Base-by-base conservation (phyloP, 257 asterid species). In the Ophiorrhiza pumila region DNA sequence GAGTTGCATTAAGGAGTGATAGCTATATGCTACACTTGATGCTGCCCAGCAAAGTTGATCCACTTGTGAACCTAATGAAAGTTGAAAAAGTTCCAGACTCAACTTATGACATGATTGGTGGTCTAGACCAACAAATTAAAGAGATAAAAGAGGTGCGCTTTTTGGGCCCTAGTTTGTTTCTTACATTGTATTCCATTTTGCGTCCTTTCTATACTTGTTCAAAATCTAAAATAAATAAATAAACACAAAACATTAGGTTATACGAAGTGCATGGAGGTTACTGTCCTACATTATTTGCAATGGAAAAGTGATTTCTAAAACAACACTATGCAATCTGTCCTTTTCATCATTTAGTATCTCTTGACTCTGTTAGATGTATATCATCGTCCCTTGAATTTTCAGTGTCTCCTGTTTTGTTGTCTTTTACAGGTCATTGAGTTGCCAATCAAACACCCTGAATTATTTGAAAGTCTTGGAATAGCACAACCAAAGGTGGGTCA, bases 21-120 rank as follows among this genome's bases (percentile, higher is more conserved):
- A 93, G 97, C 84, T 93, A 93, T 76, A 93, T 88, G 64, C 98
- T 93, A 67, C 98, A 93, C 85, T 85, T 91, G 77, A 76, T 93
- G 34, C 83, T 91, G 70, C 98, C 98, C 3, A 93, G 98, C 77
- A 93, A 93, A 84, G 97, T 93, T 75, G 98, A 93, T 88, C 98
- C 98, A 0, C 72, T 89, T 81, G 97, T 93, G 84, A 93, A 93
- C 80, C 98, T 93, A 29, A 93, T 93, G 98, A 91, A 93, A 83
- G 98, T 93, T 34, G 98, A 93, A 64, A 91, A 91, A 77, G 96
- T 93, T 72, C 97, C 96, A 0, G 98, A 93, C 77, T 93, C 97
- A 74, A 93, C 98, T 41, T 93, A 93, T 78, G 96, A 91, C 89
- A 93, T 93, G 98, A 91, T 93, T 81, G 97, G 97, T 81, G 96